Percentiles rank a stretch among this genome's conserved stretches.
These are phyloP conservation scores for Schwanniomyces polymorphus DNA, from an alignment of 805 yeast genomes.

Conservation along the genomic window DNA sequence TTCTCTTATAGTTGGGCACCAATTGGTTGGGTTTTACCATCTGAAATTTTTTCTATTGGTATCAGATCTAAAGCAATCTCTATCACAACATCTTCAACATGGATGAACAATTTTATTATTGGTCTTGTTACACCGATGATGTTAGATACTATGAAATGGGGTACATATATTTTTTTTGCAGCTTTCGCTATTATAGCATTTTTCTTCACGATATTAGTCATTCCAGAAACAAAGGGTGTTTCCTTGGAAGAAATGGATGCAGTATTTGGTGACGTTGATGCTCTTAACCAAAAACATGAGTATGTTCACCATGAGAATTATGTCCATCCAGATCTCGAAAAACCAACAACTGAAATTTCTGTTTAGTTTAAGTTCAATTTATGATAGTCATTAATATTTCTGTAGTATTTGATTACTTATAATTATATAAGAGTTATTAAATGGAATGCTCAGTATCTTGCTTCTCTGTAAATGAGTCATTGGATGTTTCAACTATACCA, in stretches of 20 bases:
- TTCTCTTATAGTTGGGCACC: conserved; percentile 41
- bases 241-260: conserved; percentile 70
- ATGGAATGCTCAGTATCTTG: conserved; percentile 1
- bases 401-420: not conserved
- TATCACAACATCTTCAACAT: conserved; percentile 33
- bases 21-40: conserved; percentile 37
- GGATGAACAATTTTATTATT: conserved; percentile 36
- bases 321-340: not conserved
- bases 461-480: not conserved
- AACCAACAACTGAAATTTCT: not conserved
- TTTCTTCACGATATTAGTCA: conserved; percentile 41
- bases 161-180: conserved; percentile 39
- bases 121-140: conserved; percentile 37
- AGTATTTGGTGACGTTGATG: conserved; percentile 17
- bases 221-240: conserved; percentile 75
- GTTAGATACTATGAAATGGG: conserved; percentile 25
- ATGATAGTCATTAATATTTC: not conserved
- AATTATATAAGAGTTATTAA: not conserved
- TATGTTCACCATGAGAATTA: not conserved
- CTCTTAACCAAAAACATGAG: conserved; percentile 2
- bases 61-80: conserved; percentile 36
- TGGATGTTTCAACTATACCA: conserved; percentile 1
- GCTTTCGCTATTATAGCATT: conserved; percentile 46
- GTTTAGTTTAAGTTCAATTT: not conserved
- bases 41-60: conserved; percentile 36